These are phyloP conservation scores for Salix arbutifolia DNA, from an alignment of 345 rosid genomes.

Conservation along the genomic window DNA sequence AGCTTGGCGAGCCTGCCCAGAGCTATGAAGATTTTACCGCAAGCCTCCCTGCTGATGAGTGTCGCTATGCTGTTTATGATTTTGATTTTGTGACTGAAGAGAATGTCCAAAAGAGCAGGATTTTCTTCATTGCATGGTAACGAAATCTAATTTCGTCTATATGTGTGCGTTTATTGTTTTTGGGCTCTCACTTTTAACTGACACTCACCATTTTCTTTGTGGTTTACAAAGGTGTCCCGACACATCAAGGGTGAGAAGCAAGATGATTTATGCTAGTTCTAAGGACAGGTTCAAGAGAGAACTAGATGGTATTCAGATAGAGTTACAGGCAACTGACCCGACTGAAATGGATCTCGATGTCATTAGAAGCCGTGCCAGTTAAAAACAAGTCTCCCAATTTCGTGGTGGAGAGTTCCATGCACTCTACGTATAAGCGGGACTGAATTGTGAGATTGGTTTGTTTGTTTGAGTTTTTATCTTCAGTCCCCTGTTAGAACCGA, in stretches of 20 bases:
- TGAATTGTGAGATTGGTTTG: slow-evolving; percentile 16
- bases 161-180: background rate
- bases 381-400: background rate
- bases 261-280: slow-evolving; percentile 64
- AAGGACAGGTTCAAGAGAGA: slow-evolving; percentile 66
- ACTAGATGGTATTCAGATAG: slow-evolving; percentile 52
- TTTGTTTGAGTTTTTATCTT: slow-evolving; percentile 11
- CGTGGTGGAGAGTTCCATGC: slow-evolving; percentile 6
- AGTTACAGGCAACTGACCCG: slow-evolving; percentile 63
- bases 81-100: slow-evolving; percentile 56
- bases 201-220: background rate
- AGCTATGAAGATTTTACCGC: slow-evolving; percentile 46
- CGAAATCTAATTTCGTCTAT: background rate
- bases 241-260: slow-evolving; percentile 52
- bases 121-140: slow-evolving; percentile 57
- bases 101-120: slow-evolving; percentile 52
- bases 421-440: slow-evolving; percentile 19
- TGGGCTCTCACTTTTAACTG: background rate
- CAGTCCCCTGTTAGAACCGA: background rate
- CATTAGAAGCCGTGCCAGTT: slow-evolving; percentile 48
- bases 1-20: slow-evolving; percentile 47
- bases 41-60: slow-evolving; percentile 49
- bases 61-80: slow-evolving; percentile 41
- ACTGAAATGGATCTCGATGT: slow-evolving; percentile 59
- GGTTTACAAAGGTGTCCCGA: slow-evolving; percentile 48